Evolutionary conservation across 164 flowering plant genomes (phyloP).

Genomic region (Annona cherimola): DNA sequence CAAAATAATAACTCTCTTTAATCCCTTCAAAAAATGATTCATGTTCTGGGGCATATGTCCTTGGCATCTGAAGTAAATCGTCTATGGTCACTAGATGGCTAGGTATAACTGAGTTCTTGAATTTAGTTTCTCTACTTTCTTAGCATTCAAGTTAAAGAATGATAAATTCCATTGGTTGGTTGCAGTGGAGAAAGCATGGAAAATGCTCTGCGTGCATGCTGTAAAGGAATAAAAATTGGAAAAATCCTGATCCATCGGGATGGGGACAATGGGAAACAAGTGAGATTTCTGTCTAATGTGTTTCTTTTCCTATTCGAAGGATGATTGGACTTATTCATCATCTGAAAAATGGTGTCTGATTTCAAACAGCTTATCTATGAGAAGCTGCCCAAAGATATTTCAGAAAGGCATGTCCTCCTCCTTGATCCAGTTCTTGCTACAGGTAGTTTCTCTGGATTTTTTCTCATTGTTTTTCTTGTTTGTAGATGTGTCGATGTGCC

Average conservation of each 20-base stretch:
- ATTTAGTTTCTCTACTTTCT: background rate
- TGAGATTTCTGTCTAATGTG: constrained; percentile 9
- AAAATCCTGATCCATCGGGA: constrained; percentile 94
- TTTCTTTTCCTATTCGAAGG: background rate
- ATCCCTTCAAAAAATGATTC: background rate
- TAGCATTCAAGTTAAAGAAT: background rate
- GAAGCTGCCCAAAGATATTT: constrained; percentile 87
- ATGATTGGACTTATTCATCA: background rate
- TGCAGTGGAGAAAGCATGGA: constrained; percentile 99
- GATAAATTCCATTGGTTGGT: background rate
- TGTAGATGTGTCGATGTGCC: background rate
- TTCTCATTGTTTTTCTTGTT: background rate
- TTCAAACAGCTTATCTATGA: constrained; percentile 77
- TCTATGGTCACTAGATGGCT: background rate
- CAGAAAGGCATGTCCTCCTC: constrained; percentile 89
- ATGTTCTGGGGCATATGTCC: background rate
- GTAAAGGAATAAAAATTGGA: constrained; percentile 98
- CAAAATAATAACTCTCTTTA: too few relatives aligned
- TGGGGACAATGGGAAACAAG: constrained; percentile 97
- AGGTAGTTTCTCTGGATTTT: constrained; percentile 36
- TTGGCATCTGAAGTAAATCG: background rate
- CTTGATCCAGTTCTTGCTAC: constrained; percentile 97
- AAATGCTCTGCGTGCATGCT: constrained; percentile 95
- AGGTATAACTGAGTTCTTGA: background rate
- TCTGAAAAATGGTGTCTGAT: background rate